phyloP scores from a whole-genome alignment of 1,284 basidiomycete genomes.

The Takashimella koratensis region DNA sequence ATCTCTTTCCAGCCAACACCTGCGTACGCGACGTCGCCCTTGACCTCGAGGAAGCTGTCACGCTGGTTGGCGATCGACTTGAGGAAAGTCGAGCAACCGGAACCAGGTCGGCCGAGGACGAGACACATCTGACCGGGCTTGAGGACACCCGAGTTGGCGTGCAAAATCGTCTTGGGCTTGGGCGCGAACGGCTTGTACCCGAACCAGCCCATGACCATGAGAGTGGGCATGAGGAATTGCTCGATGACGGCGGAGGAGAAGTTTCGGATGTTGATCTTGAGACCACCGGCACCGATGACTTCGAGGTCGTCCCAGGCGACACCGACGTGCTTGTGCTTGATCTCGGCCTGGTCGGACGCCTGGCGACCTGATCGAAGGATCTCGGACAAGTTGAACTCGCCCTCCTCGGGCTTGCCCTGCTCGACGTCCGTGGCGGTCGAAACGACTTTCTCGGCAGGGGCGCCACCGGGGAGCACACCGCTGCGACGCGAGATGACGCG shows the following conservation, averaged over 20 bases:
- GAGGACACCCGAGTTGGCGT: conserved; percentile 67
- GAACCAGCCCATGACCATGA: conserved; percentile 31
- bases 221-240: conserved; percentile 48
- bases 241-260: conserved; percentile 52
- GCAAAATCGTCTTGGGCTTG: conserved; percentile 53
- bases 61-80: conserved; percentile 58
- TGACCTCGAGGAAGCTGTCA: conserved; percentile 51
- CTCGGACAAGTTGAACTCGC: conserved; percentile 56
- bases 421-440: conserved; percentile 24
- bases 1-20: conserved; percentile 56
- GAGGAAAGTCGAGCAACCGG: conserved; percentile 51
- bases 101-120: conserved; percentile 54
- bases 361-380: conserved; percentile 69
- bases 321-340: conserved; percentile 77
- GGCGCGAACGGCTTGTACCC: conserved; percentile 44
- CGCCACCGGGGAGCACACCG: background rate
- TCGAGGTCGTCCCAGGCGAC: conserved; percentile 53
- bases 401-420: conserved; percentile 28
- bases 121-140: conserved; percentile 62
- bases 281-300: conserved; percentile 66
- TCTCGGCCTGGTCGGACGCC: conserved; percentile 64
- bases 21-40: conserved; percentile 57
- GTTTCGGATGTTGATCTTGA: conserved; percentile 61
- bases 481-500: conserved; percentile 12
- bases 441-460: conserved; percentile 1